Percentiles rank a stretch among this genome's conserved stretches.
Evolutionary conservation across 2,329 filamentous ascomycete genomes (phyloP).

Genomic region (Fulvia fulva): DNA sequence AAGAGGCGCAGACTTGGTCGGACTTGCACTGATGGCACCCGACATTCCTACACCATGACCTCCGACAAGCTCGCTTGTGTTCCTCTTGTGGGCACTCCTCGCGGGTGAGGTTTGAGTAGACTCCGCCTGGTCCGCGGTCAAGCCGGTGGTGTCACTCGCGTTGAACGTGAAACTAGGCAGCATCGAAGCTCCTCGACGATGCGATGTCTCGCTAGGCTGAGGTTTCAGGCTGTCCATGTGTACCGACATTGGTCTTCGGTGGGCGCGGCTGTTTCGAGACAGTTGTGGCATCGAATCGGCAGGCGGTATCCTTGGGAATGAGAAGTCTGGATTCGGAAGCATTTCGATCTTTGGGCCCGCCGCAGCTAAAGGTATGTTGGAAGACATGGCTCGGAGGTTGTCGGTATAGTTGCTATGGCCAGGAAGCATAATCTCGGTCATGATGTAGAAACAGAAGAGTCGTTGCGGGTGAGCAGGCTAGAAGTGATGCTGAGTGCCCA

Average conservation of each 20-base stretch:
- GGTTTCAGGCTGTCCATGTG: slow-evolving; percentile 34
- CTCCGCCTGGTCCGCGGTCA: slow-evolving; percentile 29
- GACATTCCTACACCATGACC: slow-evolving; percentile 53
- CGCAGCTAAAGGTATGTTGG: slow-evolving; percentile 27
- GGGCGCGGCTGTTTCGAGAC: slow-evolving; percentile 5
- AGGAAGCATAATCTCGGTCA: slow-evolving; percentile 27
- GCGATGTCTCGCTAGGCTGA: slow-evolving; percentile 32
- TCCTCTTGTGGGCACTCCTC: slow-evolving; percentile 59
- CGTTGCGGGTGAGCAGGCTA: slow-evolving; percentile 2
- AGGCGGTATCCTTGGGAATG: slow-evolving; percentile 42
- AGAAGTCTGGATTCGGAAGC: slow-evolving; percentile 47
- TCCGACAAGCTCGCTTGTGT: slow-evolving; percentile 82
- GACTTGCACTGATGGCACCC: slow-evolving; percentile 64
- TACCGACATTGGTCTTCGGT: slow-evolving; percentile 31
- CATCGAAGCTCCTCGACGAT: slow-evolving; percentile 28
- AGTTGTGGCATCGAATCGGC: slow-evolving; percentile 22
- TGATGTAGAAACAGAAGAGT: slow-evolving; percentile 10
- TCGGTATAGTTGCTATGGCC: slow-evolving; percentile 23
- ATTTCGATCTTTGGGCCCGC: slow-evolving; percentile 37
- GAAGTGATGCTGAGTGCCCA: background rate
- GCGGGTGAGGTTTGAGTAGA: slow-evolving; percentile 44
- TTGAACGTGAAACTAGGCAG: slow-evolving; percentile 50
- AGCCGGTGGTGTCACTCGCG: slow-evolving; percentile 38
- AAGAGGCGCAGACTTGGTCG: slow-evolving; percentile 53
- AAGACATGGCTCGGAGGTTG: slow-evolving; percentile 39